A percentile compares a stretch with the other conserved stretches of the same genome.
Conservation (phyloP, 208 protist genomes). For the Wallacemonas sp. region DNA sequence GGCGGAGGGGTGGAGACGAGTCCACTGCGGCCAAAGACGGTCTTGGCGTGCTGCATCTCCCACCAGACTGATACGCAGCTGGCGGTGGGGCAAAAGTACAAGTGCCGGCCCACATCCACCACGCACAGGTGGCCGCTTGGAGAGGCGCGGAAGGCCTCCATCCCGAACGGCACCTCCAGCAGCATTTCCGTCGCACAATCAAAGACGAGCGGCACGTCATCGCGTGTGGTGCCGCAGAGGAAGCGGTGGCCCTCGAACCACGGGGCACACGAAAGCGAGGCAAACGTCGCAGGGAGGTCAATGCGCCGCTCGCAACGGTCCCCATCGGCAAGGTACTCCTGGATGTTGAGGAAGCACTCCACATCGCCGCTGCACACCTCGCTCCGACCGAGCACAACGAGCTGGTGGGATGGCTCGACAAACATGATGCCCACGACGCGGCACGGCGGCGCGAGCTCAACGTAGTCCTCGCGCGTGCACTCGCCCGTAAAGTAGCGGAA, state of each 20-base stretch:
- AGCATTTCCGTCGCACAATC: slow-evolving; percentile 46
- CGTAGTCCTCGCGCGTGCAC: slow-evolving; percentile 37
- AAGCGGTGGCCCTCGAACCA: slow-evolving; percentile 57
- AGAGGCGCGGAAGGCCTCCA: slow-evolving; percentile 63
- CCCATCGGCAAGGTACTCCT: slow-evolving; percentile 27
- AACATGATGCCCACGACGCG: slow-evolving; percentile 51
- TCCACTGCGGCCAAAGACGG: background rate
- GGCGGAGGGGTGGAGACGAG: slow-evolving; percentile 14
- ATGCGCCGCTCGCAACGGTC: slow-evolving; percentile 31
- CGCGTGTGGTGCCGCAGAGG: slow-evolving; percentile 48
- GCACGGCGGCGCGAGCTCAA: slow-evolving; percentile 56
- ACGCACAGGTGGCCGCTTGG: slow-evolving; percentile 39
- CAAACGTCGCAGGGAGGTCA: slow-evolving; percentile 53
- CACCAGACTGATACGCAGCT: slow-evolving; percentile 33
- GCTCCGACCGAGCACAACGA: slow-evolving; percentile 46
- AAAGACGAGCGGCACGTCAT: slow-evolving; percentile 54
- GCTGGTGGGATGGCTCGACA: slow-evolving; percentile 33
- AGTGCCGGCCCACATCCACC: slow-evolving; percentile 42
- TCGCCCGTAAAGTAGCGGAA: slow-evolving; percentile 42
- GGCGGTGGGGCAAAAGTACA: slow-evolving; percentile 41
- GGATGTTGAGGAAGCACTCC: slow-evolving; percentile 55
- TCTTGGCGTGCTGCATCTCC: slow-evolving; percentile 30
- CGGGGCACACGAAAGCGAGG: slow-evolving; percentile 33
- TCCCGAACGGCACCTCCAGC: slow-evolving; percentile 52
- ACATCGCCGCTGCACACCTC: slow-evolving; percentile 32